These are phyloP conservation scores for Penicillium desertorum DNA, from an alignment of 495 filamentous ascomycete genomes.

Conservation along the genomic window DNA sequence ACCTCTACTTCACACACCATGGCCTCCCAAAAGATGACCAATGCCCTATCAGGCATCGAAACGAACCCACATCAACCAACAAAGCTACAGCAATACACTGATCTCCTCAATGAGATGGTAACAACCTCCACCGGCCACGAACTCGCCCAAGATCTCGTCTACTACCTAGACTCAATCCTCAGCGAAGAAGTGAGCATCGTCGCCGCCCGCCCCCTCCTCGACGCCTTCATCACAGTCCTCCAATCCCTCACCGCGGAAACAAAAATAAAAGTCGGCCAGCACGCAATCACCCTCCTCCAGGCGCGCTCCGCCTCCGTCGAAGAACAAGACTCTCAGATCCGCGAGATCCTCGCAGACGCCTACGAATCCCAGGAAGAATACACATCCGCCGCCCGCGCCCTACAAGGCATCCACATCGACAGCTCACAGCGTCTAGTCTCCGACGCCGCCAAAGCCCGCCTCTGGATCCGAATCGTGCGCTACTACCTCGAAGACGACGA, in stretches of 20 bases:
- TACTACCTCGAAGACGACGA: constrained; percentile 95
- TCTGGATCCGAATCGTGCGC: constrained; percentile 93
- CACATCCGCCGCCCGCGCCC: constrained; percentile 67
- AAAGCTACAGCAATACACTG: constrained; percentile 62
- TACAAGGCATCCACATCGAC: constrained; percentile 88
- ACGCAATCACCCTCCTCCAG: constrained; percentile 63
- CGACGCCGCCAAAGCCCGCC: constrained; percentile 70
- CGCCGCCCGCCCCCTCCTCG: constrained; percentile 67
- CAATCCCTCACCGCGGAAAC: constrained; percentile 56
- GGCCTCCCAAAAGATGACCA: constrained; percentile 58
- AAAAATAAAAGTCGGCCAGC: constrained; percentile 67
- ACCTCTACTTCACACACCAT: constrained; percentile 35
- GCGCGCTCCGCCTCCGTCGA: constrained; percentile 74
- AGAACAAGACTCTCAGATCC: constrained; percentile 75
- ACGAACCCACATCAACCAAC: constrained; percentile 49
- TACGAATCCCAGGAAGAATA: constrained; percentile 83
- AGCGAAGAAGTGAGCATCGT: constrained; percentile 71
- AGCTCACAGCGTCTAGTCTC: constrained; percentile 79
- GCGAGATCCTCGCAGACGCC: constrained; percentile 77
- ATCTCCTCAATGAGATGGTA: constrained; percentile 64
- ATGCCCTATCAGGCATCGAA: constrained; percentile 56
- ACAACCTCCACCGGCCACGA: constrained; percentile 52
- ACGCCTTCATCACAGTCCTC: constrained; percentile 61
- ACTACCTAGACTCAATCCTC: constrained; percentile 68
- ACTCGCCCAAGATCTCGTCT: constrained; percentile 63